Evolutionary conservation across 352 stramenopile species (phyloP).

Genomic region (Phytophthora ohioensis): DNA sequence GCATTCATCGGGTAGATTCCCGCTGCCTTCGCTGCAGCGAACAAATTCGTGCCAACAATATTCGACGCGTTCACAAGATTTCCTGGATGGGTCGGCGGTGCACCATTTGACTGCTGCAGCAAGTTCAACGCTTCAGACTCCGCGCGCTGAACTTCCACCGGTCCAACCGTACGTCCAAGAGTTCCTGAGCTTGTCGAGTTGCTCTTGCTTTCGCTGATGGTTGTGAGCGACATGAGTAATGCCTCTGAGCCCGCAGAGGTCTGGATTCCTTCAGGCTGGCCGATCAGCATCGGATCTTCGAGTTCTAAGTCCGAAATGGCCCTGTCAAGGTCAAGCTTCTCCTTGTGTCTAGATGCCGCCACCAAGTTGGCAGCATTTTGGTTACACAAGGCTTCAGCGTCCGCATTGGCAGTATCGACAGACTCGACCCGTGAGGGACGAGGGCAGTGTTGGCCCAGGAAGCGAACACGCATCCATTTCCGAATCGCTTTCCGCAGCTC

Average conservation of each 20-base stretch:
- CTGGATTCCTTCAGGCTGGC: constrained; percentile 51
- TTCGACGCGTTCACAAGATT: constrained; percentile 49
- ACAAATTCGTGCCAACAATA: constrained; percentile 50
- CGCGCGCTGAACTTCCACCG: constrained; percentile 23
- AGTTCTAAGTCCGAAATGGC: constrained; percentile 88
- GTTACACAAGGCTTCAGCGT: constrained; percentile 35
- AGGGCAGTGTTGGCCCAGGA: constrained; percentile 58
- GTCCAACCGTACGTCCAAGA: constrained; percentile 40
- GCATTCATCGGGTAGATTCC: constrained; percentile 46
- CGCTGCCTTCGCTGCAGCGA: constrained; percentile 43
- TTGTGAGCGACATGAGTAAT: constrained; percentile 58
- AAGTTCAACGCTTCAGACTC: constrained; percentile 23
- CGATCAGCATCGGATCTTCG: constrained; percentile 89
- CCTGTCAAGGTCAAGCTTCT: constrained; percentile 78
- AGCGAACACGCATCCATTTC: constrained; percentile 85
- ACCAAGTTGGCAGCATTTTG: constrained; percentile 66
- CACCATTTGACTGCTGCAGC: constrained; percentile 21
- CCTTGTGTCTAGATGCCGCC: constrained; percentile 75
- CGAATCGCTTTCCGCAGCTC: constrained; percentile 71
- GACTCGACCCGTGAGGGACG: constrained; percentile 24
- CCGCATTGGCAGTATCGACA: constrained; percentile 8
- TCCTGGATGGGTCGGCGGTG: constrained; percentile 17
- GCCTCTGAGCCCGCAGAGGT: constrained; percentile 50
- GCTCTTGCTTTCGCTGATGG: constrained; percentile 64
- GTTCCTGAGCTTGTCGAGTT: constrained; percentile 55